Conservation (phyloP, 305 asterid genomes). For the Fraxinus greggii region DNA sequence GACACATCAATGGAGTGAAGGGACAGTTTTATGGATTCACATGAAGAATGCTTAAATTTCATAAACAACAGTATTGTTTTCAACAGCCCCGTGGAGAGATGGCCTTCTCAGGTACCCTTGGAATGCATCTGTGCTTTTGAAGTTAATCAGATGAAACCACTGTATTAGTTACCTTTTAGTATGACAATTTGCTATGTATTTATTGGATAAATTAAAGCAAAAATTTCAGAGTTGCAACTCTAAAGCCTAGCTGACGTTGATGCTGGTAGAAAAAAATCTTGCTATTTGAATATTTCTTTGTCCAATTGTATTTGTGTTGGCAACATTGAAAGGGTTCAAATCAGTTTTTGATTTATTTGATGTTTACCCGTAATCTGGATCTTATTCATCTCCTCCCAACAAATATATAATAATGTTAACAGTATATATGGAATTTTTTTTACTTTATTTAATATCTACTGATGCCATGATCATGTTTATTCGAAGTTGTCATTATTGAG, state of each 20-base stretch:
- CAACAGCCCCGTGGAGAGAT: not conserved
- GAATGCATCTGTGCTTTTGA: not conserved
- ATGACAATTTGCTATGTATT: not conserved
- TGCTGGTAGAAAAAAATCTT: not conserved
- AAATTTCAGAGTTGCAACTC: not conserved
- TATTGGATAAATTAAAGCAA: not conserved
- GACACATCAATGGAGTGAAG: not conserved
- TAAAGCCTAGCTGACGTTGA: not conserved
- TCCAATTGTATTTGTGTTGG: not conserved
- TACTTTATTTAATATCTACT: not conserved
- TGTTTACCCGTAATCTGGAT: not conserved
- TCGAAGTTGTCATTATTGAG: conserved; percentile 1
- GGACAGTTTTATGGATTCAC: not conserved
- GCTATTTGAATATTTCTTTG: not conserved
- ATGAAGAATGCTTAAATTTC: not conserved
- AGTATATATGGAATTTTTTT: not conserved
- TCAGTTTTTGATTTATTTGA: not conserved
- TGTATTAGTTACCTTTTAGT: not conserved
- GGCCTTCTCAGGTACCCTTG: not conserved
- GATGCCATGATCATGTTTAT: conserved; percentile 4
- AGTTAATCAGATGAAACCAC: conserved; percentile 4
- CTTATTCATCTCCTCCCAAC: not conserved
- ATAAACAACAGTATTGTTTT: not conserved
- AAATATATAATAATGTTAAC: not conserved
- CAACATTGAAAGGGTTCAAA: not conserved